Conservation (phyloP, 257 asterid genomes). For the Fraxinus cuspidata region DNA sequence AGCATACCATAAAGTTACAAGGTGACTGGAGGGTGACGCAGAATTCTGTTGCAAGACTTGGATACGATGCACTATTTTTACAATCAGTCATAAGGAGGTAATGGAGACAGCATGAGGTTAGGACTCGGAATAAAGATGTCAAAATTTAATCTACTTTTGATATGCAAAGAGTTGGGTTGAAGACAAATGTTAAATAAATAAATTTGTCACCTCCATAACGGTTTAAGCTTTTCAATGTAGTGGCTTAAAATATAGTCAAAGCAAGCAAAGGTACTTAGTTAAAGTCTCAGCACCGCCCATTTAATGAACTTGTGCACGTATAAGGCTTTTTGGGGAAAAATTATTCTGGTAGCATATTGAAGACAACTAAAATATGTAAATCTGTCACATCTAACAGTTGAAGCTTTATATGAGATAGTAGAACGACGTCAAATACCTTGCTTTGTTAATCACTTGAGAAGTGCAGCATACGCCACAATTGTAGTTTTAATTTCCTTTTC, state of each 20-base stretch:
- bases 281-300: neutral
- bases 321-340: neutral
- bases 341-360: neutral
- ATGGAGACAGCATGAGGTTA: neutral
- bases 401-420: neutral
- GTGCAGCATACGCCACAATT: neutral
- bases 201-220: neutral
- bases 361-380: neutral
- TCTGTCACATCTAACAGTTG: too few species aligned
- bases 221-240: neutral
- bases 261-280: neutral
- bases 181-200: neutral
- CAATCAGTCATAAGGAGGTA: neutral
- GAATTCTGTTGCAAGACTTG: neutral
- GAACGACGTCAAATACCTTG: neutral
- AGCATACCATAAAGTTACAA: constrained; percentile 10
- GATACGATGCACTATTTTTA: neutral
- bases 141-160: neutral
- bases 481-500: neutral
- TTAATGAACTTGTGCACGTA: neutral
- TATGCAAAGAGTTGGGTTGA: neutral
- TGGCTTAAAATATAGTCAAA: neutral
- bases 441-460: neutral
- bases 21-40: neutral
- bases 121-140: neutral